Conservation (phyloP, 2,329 filamentous ascomycete genomes). For the Dothideomycetes sp. region DNA sequence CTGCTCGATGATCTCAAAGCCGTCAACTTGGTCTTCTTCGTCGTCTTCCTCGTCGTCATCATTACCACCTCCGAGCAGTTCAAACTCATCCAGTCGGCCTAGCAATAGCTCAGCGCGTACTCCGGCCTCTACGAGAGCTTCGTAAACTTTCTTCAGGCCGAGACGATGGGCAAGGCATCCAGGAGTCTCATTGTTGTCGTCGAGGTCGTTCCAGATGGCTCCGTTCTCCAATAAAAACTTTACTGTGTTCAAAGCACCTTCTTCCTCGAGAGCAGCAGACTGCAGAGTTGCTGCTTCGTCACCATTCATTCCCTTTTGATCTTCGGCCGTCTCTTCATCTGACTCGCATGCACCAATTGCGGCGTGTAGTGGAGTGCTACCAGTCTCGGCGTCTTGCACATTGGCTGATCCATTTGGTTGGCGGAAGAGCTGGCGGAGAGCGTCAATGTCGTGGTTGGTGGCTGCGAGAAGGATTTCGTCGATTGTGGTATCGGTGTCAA, state of each 20-base stretch:
- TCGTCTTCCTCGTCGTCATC: conserved; percentile 36
- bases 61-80: conserved; percentile 52
- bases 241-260: conserved; percentile 56
- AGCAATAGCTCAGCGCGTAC: conserved; percentile 83
- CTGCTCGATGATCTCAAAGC: conserved; percentile 7
- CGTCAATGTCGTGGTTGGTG: conserved; percentile 54
- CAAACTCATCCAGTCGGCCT: conserved; percentile 70
- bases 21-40: conserved; percentile 8
- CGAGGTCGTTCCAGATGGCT: conserved; percentile 95
- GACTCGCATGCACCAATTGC: conserved; percentile 58
- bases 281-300: conserved; percentile 22
- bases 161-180: conserved; percentile 70
- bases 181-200: conserved; percentile 76
- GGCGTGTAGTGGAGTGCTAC: conserved; percentile 79
- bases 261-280: conserved; percentile 29
- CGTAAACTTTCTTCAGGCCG: conserved; percentile 61
- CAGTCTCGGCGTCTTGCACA: conserved; percentile 73
- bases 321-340: conserved; percentile 24
- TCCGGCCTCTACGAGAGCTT: conserved; percentile 76
- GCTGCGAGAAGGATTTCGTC: conserved; percentile 57
- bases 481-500: conserved; percentile 32
- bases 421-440: conserved; percentile 59
- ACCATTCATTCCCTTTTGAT: conserved; percentile 16
- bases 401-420: conserved; percentile 46
- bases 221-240: conserved; percentile 73